Percentiles rank a stretch among this genome's conserved stretches.
Conservation (phyloP, 768 basidiomycete genomes). For the Boletus bicolor region DNA sequence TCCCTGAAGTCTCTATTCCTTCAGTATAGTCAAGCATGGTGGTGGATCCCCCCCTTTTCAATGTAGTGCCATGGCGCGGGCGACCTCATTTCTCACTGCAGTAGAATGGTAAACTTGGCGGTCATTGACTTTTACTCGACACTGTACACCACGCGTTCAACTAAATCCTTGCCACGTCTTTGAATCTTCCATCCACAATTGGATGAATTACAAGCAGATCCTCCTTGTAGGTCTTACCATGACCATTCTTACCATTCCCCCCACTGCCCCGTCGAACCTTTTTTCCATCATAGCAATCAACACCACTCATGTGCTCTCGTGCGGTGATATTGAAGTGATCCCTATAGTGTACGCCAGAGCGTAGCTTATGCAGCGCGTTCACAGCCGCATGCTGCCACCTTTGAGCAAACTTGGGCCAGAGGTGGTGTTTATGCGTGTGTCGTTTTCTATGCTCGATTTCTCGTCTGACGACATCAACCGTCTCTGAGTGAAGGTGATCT, state of each 20-base stretch:
- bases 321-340: slow-evolving; percentile 57
- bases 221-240: slow-evolving; percentile 29
- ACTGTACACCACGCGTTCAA: slow-evolving; percentile 9
- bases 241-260: slow-evolving; percentile 9
- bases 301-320: slow-evolving; percentile 72
- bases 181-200: slow-evolving; percentile 63
- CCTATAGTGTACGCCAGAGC: slow-evolving; percentile 52
- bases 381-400: slow-evolving; percentile 49
- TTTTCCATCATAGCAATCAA: slow-evolving; percentile 72
- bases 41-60: background rate
- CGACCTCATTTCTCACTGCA: background rate
- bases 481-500: slow-evolving; percentile 41
- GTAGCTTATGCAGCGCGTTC: slow-evolving; percentile 41
- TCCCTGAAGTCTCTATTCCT: slow-evolving; percentile 31
- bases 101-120: background rate
- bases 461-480: slow-evolving; percentile 43
- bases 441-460: slow-evolving; percentile 42
- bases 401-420: slow-evolving; percentile 30
- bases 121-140: slow-evolving; percentile 5
- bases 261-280: slow-evolving; percentile 38
- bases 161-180: slow-evolving; percentile 44
- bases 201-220: slow-evolving; percentile 61
- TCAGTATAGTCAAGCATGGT: slow-evolving; percentile 1
- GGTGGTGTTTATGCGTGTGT: slow-evolving; percentile 23
- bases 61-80: background rate